Base-by-base conservation (phyloP, 768 basidiomycete genomes). In the Myochromella boudieri region DNA sequence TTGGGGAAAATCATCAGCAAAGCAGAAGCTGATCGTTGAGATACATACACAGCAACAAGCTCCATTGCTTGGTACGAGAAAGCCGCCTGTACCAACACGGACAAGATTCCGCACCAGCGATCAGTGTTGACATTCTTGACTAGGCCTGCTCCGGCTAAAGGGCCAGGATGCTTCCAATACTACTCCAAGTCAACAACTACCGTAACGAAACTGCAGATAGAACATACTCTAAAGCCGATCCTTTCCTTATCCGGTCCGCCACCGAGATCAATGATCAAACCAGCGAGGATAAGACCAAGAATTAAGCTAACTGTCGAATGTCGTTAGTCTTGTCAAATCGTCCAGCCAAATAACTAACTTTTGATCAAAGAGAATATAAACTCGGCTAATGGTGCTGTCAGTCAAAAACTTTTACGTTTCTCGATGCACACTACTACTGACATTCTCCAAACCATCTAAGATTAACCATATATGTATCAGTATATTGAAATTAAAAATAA, bases 1-100 rank as follows among this genome's bases (percentile, higher is more conserved):
- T 42, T 33, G 26, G 20, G 15, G 53, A 17, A 47, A 29, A 3
- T 12, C 20, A 20, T 53, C 18, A 12, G 48, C 37, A 3, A 60
- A 37, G 40, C 25, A 25, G 34, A 37, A 28, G 18, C 14, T 17
- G 5, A 34, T 34, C 12, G 21, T 27, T 21, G 18, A 18, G 36
- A 31, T 4, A 28, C 74, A 49, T 53, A 82, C 82, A 87, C 77
- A 21, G 82, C 81, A 29, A 90, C 82, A 32, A 87, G 66, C 59
- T 91, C 88, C 71, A 89, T 80, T 29, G 82, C 87, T 57, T 86
- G 81, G 70, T 82, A 85, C 4, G 87, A 87, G 74, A 88, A 93
- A 1, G 81, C 82, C 11, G 77, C 76, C 55, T 77, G 72, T 18
- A 77, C 68, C n/a, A 77, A 49, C 24, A 74, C 72, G 48, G 61